Conservation (phyloP, 2,329 filamentous ascomycete species). For the Penicillium digitatum region DNA sequence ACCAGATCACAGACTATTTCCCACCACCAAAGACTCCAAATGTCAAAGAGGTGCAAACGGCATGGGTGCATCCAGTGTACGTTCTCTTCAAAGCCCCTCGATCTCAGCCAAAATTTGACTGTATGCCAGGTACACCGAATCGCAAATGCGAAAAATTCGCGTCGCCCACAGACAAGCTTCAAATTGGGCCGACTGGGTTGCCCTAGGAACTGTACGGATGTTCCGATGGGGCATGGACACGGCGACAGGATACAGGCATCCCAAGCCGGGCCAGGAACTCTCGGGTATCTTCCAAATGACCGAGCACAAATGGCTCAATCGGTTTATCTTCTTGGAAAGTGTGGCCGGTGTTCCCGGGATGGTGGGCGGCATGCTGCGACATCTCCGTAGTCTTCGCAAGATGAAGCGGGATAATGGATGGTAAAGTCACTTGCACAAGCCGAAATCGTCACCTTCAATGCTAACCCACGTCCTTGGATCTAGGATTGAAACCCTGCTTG, state of each 20-base stretch:
- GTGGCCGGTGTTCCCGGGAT: slow-evolving; percentile 95
- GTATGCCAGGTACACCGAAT: slow-evolving; percentile 59
- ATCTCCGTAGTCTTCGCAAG: slow-evolving; percentile 75
- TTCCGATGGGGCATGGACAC: slow-evolving; percentile 77
- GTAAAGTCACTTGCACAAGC: slow-evolving; percentile 36
- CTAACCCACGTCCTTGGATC: not conserved
- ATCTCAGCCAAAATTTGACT: slow-evolving; percentile 12
- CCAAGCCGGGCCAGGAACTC: slow-evolving; percentile 47
- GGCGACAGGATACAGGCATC: slow-evolving; percentile 75
- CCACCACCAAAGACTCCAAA: slow-evolving; percentile 55
- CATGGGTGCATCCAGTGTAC: slow-evolving; percentile 64
- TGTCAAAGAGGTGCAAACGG: slow-evolving; percentile 60
- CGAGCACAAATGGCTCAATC: slow-evolving; percentile 82
- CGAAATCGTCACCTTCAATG: not conserved
- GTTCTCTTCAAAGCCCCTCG: slow-evolving; percentile 7
- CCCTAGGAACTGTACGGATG: slow-evolving; percentile 70
- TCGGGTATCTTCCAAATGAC: slow-evolving; percentile 63
- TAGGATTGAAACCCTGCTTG: slow-evolving; percentile 85
- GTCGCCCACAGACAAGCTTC: slow-evolving; percentile 73
- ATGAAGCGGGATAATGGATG: slow-evolving; percentile 93
- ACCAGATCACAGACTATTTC: slow-evolving; percentile 52
- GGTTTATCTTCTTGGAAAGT: slow-evolving; percentile 90
- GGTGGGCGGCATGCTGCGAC: slow-evolving; percentile 91
- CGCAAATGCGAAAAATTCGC: slow-evolving; percentile 70
- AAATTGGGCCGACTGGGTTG: slow-evolving; percentile 71